Evolutionary conservation across 1,284 basidiomycete species (phyloP).

Genomic region (Grifola frondosa): DNA sequence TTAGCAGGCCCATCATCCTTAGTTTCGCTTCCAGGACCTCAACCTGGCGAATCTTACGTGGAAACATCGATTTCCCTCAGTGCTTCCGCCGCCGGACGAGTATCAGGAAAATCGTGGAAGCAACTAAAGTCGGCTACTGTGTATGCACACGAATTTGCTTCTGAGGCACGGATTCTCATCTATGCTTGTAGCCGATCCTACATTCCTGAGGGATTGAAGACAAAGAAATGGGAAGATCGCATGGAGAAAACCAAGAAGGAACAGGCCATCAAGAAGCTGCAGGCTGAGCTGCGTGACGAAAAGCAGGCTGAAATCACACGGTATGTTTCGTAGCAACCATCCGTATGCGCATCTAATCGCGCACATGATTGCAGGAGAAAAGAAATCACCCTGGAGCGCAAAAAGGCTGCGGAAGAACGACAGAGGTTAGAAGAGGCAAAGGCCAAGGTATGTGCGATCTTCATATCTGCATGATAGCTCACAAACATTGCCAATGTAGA

Average conservation of each 20-base stretch:
- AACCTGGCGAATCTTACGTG: too few species aligned
- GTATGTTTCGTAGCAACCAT: constrained; percentile 37
- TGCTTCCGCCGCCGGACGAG: constrained; percentile 10
- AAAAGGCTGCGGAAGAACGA: constrained; percentile 69
- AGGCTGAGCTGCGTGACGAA: constrained; percentile 72
- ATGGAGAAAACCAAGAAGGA: constrained; percentile 67
- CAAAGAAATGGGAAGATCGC: constrained; percentile 64
- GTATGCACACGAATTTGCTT: constrained; percentile 38
- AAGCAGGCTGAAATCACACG: constrained; percentile 65
- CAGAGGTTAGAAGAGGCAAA: constrained; percentile 70
- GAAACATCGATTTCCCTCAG: too few species aligned
- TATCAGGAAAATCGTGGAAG: constrained; percentile 23
- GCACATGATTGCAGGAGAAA: constrained; percentile 45
- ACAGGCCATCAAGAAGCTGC: constrained; percentile 68
- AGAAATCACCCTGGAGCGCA: constrained; percentile 68
- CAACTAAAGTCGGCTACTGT: constrained; percentile 55
- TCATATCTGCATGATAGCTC: neutral
- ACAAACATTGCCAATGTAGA: constrained; percentile 40
- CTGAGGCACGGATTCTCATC: neutral
- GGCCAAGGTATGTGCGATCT: constrained; percentile 49
- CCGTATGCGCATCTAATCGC: constrained; percentile 4
- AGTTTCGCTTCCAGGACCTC: too few species aligned
- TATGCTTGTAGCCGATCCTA: constrained; percentile 64
- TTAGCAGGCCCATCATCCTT: too few species aligned
- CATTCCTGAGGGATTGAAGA: constrained; percentile 62